Evolutionary conservation across 306 rosid genomes (phyloP), one percentile per base, ranked within the genome.

Genomic region (Calophaca sinica): DNA sequence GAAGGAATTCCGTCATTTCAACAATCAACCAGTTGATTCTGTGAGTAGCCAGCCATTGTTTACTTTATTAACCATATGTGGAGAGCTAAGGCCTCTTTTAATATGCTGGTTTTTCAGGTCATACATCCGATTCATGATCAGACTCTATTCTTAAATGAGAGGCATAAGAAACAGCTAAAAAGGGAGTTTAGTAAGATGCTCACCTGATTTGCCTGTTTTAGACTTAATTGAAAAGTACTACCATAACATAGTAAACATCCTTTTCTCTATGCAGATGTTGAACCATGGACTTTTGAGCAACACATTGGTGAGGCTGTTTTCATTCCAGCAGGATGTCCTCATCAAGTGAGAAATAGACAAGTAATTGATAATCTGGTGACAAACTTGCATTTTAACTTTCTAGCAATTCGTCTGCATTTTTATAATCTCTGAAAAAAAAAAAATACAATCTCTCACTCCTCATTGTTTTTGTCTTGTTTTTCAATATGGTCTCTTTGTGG

Each of bases 241-340:
- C 46, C 44, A 5, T 28, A 11, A 36, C 55, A 46, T 35, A 29
- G 36, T 76, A 26, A 59, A 29, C 31, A 31, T 51, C 32, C 12
- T 49, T 68, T 50, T 59, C 68, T 71, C 41, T 14, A 5, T 78
- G 75, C 80, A 90, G 96, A 81, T 53, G 80, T 88, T 46, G 93
- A 90, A 75, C 91, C 96, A 26, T 90, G 96, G 96, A 90, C 91
- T 67, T 90, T 90, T 73, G 89, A 83, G 74, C 96, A 90, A 78
- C 73, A 78, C 77, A 88, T 88, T 78, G 93, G 93, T 42, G 96
- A 90, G 82, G 93, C 93, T 52, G 91, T 90, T 75, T 83, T 90
- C 42, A 86, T 90, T 83, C 93, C 93, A 3, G 87, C 93, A 8
- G 93, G 93, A 65, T 88, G 93, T 77, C 96, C 96, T 65, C 93